Percentiles rank a stretch among this genome's conserved stretches.
phyloP scores from a whole-genome alignment of 768 basidiomycete species.

The Suillus subalutaceus region DNA sequence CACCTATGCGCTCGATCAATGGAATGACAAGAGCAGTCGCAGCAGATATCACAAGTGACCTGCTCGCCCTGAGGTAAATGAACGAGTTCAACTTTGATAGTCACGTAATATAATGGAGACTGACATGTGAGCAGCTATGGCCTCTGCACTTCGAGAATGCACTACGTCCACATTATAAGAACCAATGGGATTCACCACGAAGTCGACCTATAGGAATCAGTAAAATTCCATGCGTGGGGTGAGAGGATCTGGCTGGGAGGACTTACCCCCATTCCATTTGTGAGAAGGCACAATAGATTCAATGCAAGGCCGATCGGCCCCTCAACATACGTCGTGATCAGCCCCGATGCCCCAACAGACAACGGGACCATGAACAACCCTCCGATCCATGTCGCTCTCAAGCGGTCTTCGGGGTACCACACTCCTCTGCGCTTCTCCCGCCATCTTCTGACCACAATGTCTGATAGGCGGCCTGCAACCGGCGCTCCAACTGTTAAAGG shows the following conservation, averaged over 20 bases:
- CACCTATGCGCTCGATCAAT: constrained; percentile 49
- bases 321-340: constrained; percentile 53
- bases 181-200: constrained; percentile 55
- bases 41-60: constrained; percentile 20
- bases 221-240: neutral
- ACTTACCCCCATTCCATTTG: constrained; percentile 67
- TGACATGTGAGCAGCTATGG: neutral
- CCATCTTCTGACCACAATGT: constrained; percentile 51
- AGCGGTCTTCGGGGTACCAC: constrained; percentile 73
- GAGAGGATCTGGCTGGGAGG: neutral
- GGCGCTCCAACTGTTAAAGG: constrained; percentile 55
- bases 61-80: neutral
- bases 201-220: constrained; percentile 48
- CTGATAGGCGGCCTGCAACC: constrained; percentile 61
- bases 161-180: constrained; percentile 40
- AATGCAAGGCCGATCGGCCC: constrained; percentile 52
- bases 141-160: neutral
- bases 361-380: constrained; percentile 53
- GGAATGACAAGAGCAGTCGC: constrained; percentile 53
- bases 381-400: constrained; percentile 53
- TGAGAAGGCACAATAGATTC: constrained; percentile 58
- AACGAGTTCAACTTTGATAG: neutral
- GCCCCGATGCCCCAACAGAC: constrained; percentile 50
- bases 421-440: constrained; percentile 51
- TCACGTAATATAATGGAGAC: neutral